These are phyloP conservation scores for Letharia lupina DNA, from an alignment of 495 filamentous ascomycete genomes.

Conservation along the genomic window DNA sequence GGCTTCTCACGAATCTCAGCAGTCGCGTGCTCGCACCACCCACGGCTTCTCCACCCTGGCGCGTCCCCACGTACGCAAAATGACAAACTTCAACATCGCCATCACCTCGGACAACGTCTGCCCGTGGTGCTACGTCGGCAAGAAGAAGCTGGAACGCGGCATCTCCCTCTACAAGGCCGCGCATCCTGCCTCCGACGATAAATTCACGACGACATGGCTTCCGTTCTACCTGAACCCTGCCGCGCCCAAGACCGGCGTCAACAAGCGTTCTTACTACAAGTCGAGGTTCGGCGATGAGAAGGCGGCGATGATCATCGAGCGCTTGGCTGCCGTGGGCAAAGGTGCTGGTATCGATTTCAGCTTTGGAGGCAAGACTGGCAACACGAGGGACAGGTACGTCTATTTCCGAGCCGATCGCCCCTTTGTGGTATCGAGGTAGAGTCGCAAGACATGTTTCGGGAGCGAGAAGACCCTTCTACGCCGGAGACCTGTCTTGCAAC, in stretches of 20 bases:
- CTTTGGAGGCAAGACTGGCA: slow-evolving; percentile 66
- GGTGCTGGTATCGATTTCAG: slow-evolving; percentile 63
- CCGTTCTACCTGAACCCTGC: slow-evolving; percentile 75
- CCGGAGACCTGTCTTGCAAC: too few species aligned
- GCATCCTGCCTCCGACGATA: slow-evolving; percentile 50
- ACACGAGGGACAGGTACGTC: slow-evolving; percentile 51
- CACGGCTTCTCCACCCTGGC: slow-evolving; percentile 13
- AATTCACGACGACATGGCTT: slow-evolving; percentile 62
- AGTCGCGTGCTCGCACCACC: too few species aligned
- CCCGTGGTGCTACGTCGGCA: slow-evolving; percentile 84
- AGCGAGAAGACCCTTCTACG: too few species aligned
- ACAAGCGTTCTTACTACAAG: slow-evolving; percentile 49
- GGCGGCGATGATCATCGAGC: slow-evolving; percentile 45
- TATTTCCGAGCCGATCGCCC: too few species aligned
- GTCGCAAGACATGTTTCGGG: too few species aligned
- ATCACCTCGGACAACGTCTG: slow-evolving; percentile 71
- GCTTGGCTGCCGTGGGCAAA: slow-evolving; percentile 50
- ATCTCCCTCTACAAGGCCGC: slow-evolving; percentile 54
- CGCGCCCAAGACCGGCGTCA: slow-evolving; percentile 45
- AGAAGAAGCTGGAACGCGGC: slow-evolving; percentile 60
- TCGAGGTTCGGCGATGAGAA: slow-evolving; percentile 54
- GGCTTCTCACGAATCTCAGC: too few species aligned
- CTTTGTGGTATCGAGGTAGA: too few species aligned
- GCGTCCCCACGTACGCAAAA: slow-evolving; percentile 29
- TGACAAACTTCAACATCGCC: slow-evolving; percentile 72